Base-by-base conservation (phyloP, 129 eudicot species). In the Calendula officinalis region DNA sequence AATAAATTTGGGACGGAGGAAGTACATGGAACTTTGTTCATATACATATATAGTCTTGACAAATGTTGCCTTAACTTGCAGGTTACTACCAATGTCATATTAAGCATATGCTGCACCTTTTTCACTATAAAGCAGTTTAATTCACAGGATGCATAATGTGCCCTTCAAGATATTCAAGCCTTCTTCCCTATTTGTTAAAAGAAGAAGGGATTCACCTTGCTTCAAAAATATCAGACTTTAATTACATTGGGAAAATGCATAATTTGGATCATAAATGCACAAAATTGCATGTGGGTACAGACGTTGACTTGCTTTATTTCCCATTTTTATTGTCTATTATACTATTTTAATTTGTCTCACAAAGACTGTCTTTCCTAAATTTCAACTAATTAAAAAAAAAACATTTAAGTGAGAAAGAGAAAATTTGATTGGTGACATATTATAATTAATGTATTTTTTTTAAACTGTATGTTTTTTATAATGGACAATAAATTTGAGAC, bases 141-240 rank as follows among this genome's bases (percentile, higher is more conserved):
- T 58, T 73, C 78, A 73, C 78, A 73, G 53, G 78, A 55, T 73
- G 60, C 60, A 38, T 53, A 64, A 27, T 48, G 50, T 45, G 44
- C 66, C 67, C 60, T 56, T 52, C 10, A 4, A 6, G 57, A 33
- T 43, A 66, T 44, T 68, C 65, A 69, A 68, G 37, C 46, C 49
- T 38, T 51, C 70, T 13, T n/a, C 65, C 46, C 45, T 48, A 64
- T 56, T 56, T 52, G 60, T 22, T 56, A 50, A 64, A 55, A 56
- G 47, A 57, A 55, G 53, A 10, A 54, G 62, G 45, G 34, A 66
- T 64, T 59, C 72, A 73, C 65, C 54, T 73, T 66, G 45, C 53
- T 30, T 33, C 7, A 36, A 30, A 54, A 45, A 42, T 71, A 62
- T 60, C 69, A 32, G 3, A 56, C 53, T 1, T 30, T 48, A 53